Evolutionary conservation across 495 filamentous ascomycete species (phyloP), one percentile per base, ranked within the genome.

Genomic region (Neurospora sp.): DNA sequence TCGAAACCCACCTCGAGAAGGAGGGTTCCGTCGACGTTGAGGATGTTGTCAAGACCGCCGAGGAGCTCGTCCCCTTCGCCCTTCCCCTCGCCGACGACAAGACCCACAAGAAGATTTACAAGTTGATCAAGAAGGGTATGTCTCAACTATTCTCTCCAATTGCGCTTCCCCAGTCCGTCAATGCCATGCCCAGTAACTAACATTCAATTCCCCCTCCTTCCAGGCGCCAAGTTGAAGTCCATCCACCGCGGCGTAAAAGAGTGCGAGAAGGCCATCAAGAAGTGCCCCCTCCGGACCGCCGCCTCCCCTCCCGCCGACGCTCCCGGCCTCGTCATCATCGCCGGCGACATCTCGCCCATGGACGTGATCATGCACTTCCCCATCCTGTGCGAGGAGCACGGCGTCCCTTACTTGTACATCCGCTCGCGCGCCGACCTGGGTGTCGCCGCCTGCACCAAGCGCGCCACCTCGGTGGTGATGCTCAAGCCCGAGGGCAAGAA

Each of bases 241-340:
- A 91, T 99, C 82, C 94, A 95, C 84, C 94, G 96, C 79, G 96
- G 96, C 83, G 95, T 98, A 54, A 98, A 98, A 84, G 96, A 99
- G 85, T 93, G 96, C 80, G 93, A 97, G 84, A 99, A 99, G 86
- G 89, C 93, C 27, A 91, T 99, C 77, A 92, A 94, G 82, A 97
- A 97, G 85, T 92, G 92, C 6, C 87, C 93, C 72, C 82, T 89
- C 83, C 79, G 79, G 72, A 83, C 87, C 74, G 86, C 88, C 70
- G 82, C 84, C 27, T 85, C 85, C 27, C 77, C 84, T 72, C 79
- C 85, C 78, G 75, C 85, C 14, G 78, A 86, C 23, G 88, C 90
- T 73, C 86, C 87, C 70, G 93, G 90, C 76, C 87, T 99, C 76
- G 92, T 96, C 76, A 86, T 99, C 81, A 91, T 99, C 71, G 96